These are phyloP conservation scores for Immersiella caudata DNA, from an alignment of 495 filamentous ascomycete genomes.

Conservation along the genomic window DNA sequence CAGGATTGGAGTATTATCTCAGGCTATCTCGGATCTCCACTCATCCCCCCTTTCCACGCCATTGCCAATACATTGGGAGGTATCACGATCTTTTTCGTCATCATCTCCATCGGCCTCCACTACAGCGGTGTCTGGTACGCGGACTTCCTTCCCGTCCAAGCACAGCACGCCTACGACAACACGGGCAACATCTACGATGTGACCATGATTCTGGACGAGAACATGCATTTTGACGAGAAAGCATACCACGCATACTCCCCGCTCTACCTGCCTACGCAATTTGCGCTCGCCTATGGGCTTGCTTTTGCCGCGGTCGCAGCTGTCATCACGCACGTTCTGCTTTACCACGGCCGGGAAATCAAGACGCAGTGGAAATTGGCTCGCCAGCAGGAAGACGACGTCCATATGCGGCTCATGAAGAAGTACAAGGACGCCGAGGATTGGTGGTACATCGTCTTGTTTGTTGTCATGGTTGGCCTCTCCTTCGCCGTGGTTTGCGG, in stretches of 20 bases:
- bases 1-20: slow-evolving; percentile 67
- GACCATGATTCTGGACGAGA: slow-evolving; percentile 49
- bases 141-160: slow-evolving; percentile 58
- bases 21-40: slow-evolving; percentile 65
- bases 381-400: slow-evolving; percentile 63
- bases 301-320: slow-evolving; percentile 70
- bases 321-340: slow-evolving; percentile 62
- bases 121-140: slow-evolving; percentile 68
- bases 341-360: slow-evolving; percentile 67
- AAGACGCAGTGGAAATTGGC: slow-evolving; percentile 54
- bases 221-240: slow-evolving; percentile 53
- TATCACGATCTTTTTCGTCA: slow-evolving; percentile 56
- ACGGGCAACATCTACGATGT: slow-evolving; percentile 61
- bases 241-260: slow-evolving; percentile 63
- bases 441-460: slow-evolving; percentile 57
- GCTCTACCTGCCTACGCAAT: slow-evolving; percentile 63
- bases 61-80: slow-evolving; percentile 62
- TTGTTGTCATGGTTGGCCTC: slow-evolving; percentile 47
- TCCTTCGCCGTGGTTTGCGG: slow-evolving; percentile 58
- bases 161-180: slow-evolving; percentile 62
- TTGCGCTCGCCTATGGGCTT: slow-evolving; percentile 65
- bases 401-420: slow-evolving; percentile 66
- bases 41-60: slow-evolving; percentile 71
- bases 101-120: slow-evolving; percentile 58
- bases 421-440: slow-evolving; percentile 59